Evolutionary conservation across 805 yeast species (phyloP).

Genomic region (Candida palmyrensis): DNA sequence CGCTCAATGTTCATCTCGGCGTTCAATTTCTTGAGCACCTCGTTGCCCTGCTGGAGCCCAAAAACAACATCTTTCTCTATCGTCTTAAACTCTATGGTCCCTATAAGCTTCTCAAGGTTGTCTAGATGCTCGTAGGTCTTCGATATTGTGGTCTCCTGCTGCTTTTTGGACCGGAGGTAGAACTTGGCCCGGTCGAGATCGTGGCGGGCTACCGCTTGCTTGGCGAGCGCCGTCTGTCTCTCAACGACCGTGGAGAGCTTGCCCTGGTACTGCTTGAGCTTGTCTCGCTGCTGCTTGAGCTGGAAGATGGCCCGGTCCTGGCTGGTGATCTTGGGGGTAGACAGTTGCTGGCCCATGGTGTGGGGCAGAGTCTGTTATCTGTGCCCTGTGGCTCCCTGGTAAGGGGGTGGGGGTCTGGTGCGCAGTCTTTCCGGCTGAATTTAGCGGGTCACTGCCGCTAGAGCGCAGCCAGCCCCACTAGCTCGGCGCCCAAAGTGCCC

Average conservation of each 20-base stretch:
- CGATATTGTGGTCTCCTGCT: slow-evolving; percentile 66
- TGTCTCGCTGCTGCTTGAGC: slow-evolving; percentile 84
- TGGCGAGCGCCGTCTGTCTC: slow-evolving; percentile 60
- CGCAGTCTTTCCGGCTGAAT: too few relatives aligned
- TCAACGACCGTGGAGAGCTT: slow-evolving; percentile 53
- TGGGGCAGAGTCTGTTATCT: too few relatives aligned
- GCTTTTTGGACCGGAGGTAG: slow-evolving; percentile 71
- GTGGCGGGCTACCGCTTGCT: slow-evolving; percentile 45
- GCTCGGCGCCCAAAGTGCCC: too few relatives aligned
- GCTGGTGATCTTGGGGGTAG: slow-evolving; percentile 61
- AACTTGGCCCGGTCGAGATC: slow-evolving; percentile 60
- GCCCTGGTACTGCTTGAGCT: slow-evolving; percentile 65
- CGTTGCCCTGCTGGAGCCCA: slow-evolving; percentile 79
- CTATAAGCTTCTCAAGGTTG: slow-evolving; percentile 72
- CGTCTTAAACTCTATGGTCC: slow-evolving; percentile 81
- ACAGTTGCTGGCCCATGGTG: slow-evolving; percentile 39
- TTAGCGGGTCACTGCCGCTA: too few relatives aligned
- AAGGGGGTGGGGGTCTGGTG: too few relatives aligned
- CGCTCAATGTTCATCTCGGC: slow-evolving; percentile 70
- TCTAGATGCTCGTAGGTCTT: slow-evolving; percentile 76
- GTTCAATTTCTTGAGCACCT: slow-evolving; percentile 70
- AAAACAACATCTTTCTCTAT: slow-evolving; percentile 80
- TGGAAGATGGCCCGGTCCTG: slow-evolving; percentile 86
- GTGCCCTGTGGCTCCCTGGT: too few relatives aligned
- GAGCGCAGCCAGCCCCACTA: too few relatives aligned